phyloP scores from a whole-genome alignment of 208 protist species.

The Trichomonas tenax region DNA sequence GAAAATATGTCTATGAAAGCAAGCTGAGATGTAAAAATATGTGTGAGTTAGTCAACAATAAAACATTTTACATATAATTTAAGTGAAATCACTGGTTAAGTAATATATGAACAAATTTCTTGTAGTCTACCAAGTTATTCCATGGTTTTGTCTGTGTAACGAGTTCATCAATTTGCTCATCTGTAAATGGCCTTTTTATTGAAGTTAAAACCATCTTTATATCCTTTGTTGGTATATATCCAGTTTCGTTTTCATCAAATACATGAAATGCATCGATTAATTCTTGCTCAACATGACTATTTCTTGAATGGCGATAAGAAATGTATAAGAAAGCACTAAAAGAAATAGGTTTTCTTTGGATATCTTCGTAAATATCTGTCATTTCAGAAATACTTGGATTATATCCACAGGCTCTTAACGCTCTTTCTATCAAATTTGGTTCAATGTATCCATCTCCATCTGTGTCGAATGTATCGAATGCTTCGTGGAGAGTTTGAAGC shows the following conservation, averaged over 20 bases:
- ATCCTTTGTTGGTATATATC: neutral
- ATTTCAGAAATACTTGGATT: neutral
- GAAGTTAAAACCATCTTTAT: neutral
- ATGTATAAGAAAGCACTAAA: conserved; percentile 1
- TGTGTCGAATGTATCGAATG: neutral
- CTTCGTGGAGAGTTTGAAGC: neutral
- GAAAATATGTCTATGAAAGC: too few species aligned
- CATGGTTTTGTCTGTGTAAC: neutral
- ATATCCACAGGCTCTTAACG: neutral
- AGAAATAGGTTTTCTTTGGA: neutral
- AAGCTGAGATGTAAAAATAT: too few species aligned
- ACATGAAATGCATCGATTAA: conserved; percentile 10
- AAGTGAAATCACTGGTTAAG: neutral
- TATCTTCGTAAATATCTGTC: neutral
- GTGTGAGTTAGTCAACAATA: too few species aligned
- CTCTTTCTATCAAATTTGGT: neutral
- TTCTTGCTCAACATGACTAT: conserved; percentile 6
- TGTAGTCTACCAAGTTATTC: neutral
- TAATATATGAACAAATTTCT: neutral
- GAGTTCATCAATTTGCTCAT: conserved; percentile 2
- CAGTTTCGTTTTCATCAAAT: neutral
- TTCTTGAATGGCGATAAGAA: neutral
- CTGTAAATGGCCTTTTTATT: neutral
- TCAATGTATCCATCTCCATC: neutral
- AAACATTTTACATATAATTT: too few species aligned